phyloP scores from a whole-genome alignment of 768 basidiomycete species.

The Kwoniella dendrophila region DNA sequence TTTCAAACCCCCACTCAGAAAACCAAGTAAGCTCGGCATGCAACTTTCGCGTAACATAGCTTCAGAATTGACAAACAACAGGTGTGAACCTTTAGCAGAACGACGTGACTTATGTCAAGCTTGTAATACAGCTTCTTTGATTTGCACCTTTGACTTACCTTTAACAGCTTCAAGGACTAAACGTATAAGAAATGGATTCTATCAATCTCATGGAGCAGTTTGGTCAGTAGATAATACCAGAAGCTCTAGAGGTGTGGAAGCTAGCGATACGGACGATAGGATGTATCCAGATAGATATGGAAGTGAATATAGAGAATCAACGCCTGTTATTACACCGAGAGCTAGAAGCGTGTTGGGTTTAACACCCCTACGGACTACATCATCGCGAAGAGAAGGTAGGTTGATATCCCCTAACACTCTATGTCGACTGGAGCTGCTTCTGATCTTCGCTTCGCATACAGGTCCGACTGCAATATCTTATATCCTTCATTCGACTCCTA shows the following conservation, averaged over 20 bases:
- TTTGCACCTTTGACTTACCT: slow-evolving; percentile 28
- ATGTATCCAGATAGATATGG: background rate
- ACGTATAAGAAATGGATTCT: slow-evolving; percentile 19
- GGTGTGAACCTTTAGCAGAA: slow-evolving; percentile 13
- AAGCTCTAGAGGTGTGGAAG: background rate
- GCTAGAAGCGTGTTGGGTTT: slow-evolving; percentile 6
- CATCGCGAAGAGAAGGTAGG: slow-evolving; percentile 17
- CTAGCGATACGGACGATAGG: background rate
- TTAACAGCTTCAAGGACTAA: slow-evolving; percentile 26
- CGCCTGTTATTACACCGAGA: background rate
- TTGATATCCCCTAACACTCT: background rate
- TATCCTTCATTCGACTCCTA: slow-evolving; percentile 34
- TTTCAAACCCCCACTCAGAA: slow-evolving; percentile 11
- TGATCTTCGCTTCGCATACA: background rate
- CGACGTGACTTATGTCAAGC: slow-evolving; percentile 17
- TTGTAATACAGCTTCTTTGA: slow-evolving; percentile 15
- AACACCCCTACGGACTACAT: slow-evolving; percentile 6
- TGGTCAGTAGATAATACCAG: slow-evolving; percentile 3
- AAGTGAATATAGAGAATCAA: slow-evolving; percentile 6
- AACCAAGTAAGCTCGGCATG: slow-evolving; percentile 23
- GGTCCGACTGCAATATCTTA: slow-evolving; percentile 29
- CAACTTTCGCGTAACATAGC: no score
- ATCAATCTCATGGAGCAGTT: slow-evolving; percentile 6
- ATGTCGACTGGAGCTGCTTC: background rate
- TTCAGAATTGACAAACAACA: background rate